A percentile compares a stretch with the other conserved stretches of the same genome.
Conservation (phyloP, 306 rosid genomes). For the Oemleria cerasiformis region DNA sequence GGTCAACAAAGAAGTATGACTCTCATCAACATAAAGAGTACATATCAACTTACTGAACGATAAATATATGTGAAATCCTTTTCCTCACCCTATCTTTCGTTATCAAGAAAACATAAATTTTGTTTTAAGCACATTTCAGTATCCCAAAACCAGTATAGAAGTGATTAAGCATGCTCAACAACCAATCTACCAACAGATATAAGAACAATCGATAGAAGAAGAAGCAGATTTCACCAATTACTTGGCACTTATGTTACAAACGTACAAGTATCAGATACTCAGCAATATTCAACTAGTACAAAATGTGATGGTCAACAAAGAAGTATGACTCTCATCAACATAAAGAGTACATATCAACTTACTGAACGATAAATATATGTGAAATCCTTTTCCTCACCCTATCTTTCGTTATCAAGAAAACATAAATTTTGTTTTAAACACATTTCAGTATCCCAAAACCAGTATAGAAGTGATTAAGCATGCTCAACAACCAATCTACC, state of each 20-base stretch:
- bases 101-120: background rate
- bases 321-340: background rate
- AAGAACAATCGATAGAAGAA: too few relatives aligned
- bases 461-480: background rate
- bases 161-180: background rate
- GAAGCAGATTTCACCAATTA: background rate
- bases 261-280: background rate
- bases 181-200: background rate
- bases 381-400: background rate
- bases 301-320: too few relatives aligned
- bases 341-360: background rate
- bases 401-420: background rate
- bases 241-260: background rate
- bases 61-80: background rate
- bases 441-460: background rate
- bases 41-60: background rate
- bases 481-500: background rate
- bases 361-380: background rate
- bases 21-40: conserved; percentile 1
- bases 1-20: too few relatives aligned
- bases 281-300: background rate
- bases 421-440: background rate
- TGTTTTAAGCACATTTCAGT: background rate
- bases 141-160: background rate
- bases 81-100: background rate